Evolutionary conservation across 2,329 filamentous ascomycete species (phyloP), one percentile per base, ranked within the genome.

Genomic region (Aspergillus sp.): DNA sequence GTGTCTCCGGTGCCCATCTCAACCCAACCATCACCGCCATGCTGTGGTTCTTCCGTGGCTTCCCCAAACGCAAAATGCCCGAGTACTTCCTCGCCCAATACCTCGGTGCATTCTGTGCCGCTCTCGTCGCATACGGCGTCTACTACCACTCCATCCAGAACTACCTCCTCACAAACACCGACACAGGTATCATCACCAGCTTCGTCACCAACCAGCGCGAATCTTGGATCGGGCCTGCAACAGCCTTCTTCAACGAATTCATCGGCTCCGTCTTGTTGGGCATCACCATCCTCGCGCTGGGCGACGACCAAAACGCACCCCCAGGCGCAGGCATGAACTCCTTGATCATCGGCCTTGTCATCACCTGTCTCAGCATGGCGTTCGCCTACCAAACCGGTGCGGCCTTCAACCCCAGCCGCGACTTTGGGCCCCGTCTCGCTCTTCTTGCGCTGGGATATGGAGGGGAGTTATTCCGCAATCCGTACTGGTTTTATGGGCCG

Each of bases 31-130:
- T 74, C 29, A 72, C 70, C 3, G 56, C 68, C 4, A 68, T 73
- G 60, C 58, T 73, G 9, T 73, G 64, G 59, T 66, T 74, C 48
- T 77, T 69, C 52, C 72, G 75, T 35, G 74, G 74, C 3, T 77
- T 81, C 28, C 77, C 77, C 0, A 71, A 74, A 50, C 58, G 67
- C 8, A 74, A 77, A 58, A 69, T 76, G 27, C 62, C 71, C 3
- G 62, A 71, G 6, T 81, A 79, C 54, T 68, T 75, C 7, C 48
- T 68, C 2, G 74, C 76, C 5, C 77, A 81, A 49, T 66, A 79
- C 43, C 54, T 80, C 0, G 76, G 71, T 2, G 76, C 75, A 1
- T 72, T 81, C 37, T 57, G 70, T 28, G 77, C 76, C 1, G 62
- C 60, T n/a, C 58, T 76, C 33, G 62, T 74, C 27, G 69, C 75